Evolutionary conservation across 192 early-diverging fungal genomes (phyloP).

Genomic region (Backusella sp.): DNA sequence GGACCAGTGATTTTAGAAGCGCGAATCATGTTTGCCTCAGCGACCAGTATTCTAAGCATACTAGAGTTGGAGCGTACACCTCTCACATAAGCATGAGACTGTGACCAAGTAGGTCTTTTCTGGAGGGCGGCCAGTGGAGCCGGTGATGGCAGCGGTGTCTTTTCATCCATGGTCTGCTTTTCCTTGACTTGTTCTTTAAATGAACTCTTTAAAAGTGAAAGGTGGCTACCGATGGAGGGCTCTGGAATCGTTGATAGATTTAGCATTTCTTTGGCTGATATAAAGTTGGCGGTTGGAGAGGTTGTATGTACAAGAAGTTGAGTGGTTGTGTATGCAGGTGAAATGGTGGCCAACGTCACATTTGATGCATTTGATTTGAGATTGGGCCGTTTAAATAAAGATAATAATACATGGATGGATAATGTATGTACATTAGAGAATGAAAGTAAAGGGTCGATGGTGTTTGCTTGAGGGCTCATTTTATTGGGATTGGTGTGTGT

Average conservation of each 20-base stretch:
- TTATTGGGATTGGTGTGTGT: background rate
- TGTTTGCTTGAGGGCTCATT: background rate
- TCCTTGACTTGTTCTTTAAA: background rate
- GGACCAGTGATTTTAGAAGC: slow-evolving; percentile 45
- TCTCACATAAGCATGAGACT: slow-evolving; percentile 5
- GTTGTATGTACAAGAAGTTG: background rate
- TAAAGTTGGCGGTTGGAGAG: background rate
- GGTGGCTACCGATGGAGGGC: background rate
- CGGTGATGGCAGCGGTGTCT: background rate
- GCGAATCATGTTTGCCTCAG: slow-evolving; percentile 53
- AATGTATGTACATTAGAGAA: slow-evolving; percentile 11
- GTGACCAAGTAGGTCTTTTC: slow-evolving; percentile 11
- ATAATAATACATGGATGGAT: slow-evolving; percentile 9
- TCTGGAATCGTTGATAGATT: slow-evolving; percentile 10
- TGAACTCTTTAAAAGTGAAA: background rate
- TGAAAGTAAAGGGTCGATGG: slow-evolving; percentile 10
- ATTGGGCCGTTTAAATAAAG: background rate
- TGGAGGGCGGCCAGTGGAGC: background rate
- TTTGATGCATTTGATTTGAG: background rate
- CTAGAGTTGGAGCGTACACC: slow-evolving; percentile 31
- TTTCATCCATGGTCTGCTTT: slow-evolving; percentile 3
- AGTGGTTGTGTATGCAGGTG: slow-evolving; percentile 10
- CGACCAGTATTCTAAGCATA: slow-evolving; percentile 46
- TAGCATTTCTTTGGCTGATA: slow-evolving; percentile 8
- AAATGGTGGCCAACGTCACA: slow-evolving; percentile 3